Evolutionary conservation across 1,284 basidiomycete species (phyloP).

Genomic region (Lignosus rhinocerotis): DNA sequence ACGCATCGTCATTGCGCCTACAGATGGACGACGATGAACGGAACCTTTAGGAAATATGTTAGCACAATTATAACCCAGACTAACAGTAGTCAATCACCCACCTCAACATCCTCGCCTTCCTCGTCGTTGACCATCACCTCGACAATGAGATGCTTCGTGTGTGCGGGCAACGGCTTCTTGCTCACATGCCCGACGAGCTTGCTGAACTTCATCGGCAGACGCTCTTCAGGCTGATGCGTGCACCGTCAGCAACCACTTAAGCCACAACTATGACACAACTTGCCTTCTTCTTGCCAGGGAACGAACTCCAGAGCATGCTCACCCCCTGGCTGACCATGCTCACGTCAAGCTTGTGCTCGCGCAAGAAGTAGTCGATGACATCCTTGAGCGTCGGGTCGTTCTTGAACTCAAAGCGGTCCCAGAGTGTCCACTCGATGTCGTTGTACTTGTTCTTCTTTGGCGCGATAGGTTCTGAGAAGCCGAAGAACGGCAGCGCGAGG

Average conservation of each 20-base stretch:
- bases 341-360: conserved; percentile 85
- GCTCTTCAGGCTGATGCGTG: conserved; percentile 72
- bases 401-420: conserved; percentile 96
- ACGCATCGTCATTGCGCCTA: neutral
- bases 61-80: neutral
- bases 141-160: conserved; percentile 82
- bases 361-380: conserved; percentile 84
- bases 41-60: conserved; percentile 46
- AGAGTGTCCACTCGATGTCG: conserved; percentile 92
- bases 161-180: conserved; percentile 86
- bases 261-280: conserved; percentile 21
- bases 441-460: conserved; percentile 91
- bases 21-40: conserved; percentile 59
- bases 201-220: conserved; percentile 87
- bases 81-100: conserved; percentile 29
- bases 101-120: conserved; percentile 87
- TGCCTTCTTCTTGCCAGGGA: conserved; percentile 89
- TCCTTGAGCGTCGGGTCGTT: conserved; percentile 89
- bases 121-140: conserved; percentile 95
- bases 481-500: conserved; percentile 97
- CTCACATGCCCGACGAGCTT: conserved; percentile 91
- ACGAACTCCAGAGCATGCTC: conserved; percentile 97
- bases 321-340: conserved; percentile 97
- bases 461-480: conserved; percentile 97
- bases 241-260: conserved; percentile 1